A percentile compares a stretch with the other conserved stretches of the same genome.
Conservation (phyloP, 139 green algal species). For the Eudorina sp. region DNA sequence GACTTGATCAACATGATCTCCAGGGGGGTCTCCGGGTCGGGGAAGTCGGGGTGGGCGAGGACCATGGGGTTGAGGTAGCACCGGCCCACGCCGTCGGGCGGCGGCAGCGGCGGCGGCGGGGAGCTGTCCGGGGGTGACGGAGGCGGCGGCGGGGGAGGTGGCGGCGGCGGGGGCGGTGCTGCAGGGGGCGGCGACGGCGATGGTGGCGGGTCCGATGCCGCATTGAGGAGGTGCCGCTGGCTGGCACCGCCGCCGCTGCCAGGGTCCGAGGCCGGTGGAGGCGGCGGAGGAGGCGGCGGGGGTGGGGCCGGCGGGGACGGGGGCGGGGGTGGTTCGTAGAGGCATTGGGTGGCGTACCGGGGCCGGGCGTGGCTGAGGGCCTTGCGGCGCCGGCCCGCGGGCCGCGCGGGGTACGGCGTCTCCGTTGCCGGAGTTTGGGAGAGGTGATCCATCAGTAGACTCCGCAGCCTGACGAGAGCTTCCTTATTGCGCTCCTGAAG, state of each 20-base stretch:
- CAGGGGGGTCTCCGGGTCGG: conserved; percentile 10
- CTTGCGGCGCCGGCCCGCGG: conserved; percentile 2
- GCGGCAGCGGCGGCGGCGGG: background rate
- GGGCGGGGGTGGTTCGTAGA: background rate
- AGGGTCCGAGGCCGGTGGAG: background rate
- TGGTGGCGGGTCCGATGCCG: background rate
- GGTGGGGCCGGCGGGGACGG: background rate
- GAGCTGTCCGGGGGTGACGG: background rate
- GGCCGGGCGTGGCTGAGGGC: background rate
- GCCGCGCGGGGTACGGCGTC: background rate
- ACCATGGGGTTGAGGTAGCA: conserved; percentile 44
- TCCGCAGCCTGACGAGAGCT: background rate
- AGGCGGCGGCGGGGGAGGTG: no score
- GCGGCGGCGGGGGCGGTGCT: background rate
- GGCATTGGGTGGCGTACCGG: conserved; percentile 29
- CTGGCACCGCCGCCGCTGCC: background rate
- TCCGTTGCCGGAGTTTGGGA: background rate
- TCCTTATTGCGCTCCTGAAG: background rate
- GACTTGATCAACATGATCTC: conserved; percentile 38
- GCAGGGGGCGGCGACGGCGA: no score
- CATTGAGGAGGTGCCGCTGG: background rate
- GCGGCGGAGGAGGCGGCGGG: background rate
- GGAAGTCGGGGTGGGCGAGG: conserved; percentile 10
- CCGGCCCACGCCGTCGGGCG: background rate
- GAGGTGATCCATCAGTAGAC: background rate